These are phyloP conservation scores for Candolleomyces efflorescens DNA, from an alignment of 768 basidiomycete species.

Conservation along the genomic window DNA sequence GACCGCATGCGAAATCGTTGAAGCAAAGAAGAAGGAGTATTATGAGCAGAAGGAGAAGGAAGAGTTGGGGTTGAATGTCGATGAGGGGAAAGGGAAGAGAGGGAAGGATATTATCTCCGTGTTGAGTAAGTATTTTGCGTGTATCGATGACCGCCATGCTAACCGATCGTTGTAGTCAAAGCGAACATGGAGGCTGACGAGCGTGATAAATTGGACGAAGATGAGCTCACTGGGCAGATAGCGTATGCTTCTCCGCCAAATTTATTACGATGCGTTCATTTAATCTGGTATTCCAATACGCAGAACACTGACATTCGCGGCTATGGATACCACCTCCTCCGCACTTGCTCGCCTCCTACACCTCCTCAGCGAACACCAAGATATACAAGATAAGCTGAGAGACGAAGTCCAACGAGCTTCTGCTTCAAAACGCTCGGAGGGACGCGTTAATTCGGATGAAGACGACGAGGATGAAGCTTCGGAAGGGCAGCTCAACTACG, in stretches of 20 bases:
- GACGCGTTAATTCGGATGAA: not conserved
- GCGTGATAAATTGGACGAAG: conserved; percentile 27
- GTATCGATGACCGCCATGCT: not conserved
- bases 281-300: conserved; percentile 11
- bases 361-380: conserved; percentile 26
- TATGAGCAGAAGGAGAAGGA: conserved; percentile 33
- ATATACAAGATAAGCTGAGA: conserved; percentile 31
- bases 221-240: conserved; percentile 29
- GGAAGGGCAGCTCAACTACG: conserved; percentile 30
- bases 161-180: conserved; percentile 20
- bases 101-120: conserved; percentile 47
- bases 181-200: conserved; percentile 28
- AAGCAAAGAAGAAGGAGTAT: conserved; percentile 29
- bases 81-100: conserved; percentile 33
- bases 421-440: no score
- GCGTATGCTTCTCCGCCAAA: not conserved
- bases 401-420: conserved; percentile 22
- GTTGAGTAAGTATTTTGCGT: conserved; percentile 28
- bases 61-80: conserved; percentile 24
- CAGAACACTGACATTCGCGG: conserved; percentile 31
- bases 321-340: conserved; percentile 41
- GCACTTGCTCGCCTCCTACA: conserved; percentile 33
- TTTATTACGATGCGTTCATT: no score
- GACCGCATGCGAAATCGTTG: conserved; percentile 31
- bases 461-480: conserved; percentile 19